Percentiles rank a stretch among this genome's conserved stretches.
Evolutionary conservation across 1,284 basidiomycete species (phyloP).

Genomic region (Fomitiporia mediterranea): DNA sequence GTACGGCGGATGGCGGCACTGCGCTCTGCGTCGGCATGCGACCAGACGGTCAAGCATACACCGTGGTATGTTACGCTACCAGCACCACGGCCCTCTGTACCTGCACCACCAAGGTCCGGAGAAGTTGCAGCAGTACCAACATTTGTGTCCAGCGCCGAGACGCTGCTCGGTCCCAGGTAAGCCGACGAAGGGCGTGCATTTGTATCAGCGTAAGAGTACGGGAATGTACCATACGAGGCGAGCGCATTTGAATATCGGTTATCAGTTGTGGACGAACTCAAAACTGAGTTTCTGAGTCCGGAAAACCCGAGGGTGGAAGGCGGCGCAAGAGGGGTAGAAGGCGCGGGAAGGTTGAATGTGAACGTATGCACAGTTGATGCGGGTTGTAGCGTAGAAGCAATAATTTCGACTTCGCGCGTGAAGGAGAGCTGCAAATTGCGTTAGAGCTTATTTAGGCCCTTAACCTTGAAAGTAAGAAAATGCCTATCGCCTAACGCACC

Average conservation of each 20-base stretch:
- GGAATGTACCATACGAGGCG: constrained; percentile 48
- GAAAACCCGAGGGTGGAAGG: constrained; percentile 59
- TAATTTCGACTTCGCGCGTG: constrained; percentile 90
- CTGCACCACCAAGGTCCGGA: constrained; percentile 21
- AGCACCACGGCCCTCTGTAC: constrained; percentile 23
- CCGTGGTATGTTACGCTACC: constrained; percentile 77
- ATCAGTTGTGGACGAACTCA: constrained; percentile 44
- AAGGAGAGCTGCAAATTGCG: constrained; percentile 61
- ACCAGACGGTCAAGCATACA: constrained; percentile 90
- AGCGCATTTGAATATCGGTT: constrained; percentile 50
- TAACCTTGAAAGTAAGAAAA: not conserved
- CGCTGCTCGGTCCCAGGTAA: constrained; percentile 60
- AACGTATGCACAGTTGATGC: constrained; percentile 92
- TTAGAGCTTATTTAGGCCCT: not conserved
- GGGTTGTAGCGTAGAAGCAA: constrained; percentile 87
- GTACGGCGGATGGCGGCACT: constrained; percentile 77
- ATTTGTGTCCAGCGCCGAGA: constrained; percentile 20
- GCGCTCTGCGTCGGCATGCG: constrained; percentile 84
- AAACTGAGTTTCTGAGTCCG: constrained; percentile 59
- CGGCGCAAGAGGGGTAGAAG: constrained; percentile 65
- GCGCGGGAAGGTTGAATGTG: constrained; percentile 76
- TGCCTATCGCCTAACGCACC: constrained; percentile 39
- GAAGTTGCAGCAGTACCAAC: constrained; percentile 19
- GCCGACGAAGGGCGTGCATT: constrained; percentile 67
- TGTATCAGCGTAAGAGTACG: constrained; percentile 65